Evolutionary conservation across 805 yeast species (phyloP), one percentile per base, ranked within the genome.

Genomic region (Teunomyces barrocoloradensis): DNA sequence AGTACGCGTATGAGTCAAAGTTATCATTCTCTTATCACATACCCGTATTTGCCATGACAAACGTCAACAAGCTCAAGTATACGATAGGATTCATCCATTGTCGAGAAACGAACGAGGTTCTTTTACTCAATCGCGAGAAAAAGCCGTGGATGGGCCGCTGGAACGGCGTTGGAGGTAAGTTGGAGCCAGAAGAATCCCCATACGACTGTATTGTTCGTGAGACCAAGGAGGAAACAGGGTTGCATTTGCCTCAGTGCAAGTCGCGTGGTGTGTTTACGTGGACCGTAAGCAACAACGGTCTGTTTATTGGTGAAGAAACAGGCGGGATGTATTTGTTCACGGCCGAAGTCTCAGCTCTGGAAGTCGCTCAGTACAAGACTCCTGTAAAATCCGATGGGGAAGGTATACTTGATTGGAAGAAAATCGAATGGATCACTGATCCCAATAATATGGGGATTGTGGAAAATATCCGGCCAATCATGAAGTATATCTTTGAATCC

Each of bases 111-210:
- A 51, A 59, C 32, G 57, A 67, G 36, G 54, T 71, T 13, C 65
- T 73, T 10, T 53, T 73, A 6, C 56, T 73, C 15, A 73, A 73
- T 46, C 57, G 78, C 20, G 65, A 69, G 47, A 73, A 73, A 47
- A 57, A 64, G 9, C 78, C 78, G 1, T 71, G 75, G 74, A 73
- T 73, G 77, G 78, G 78, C 12, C 57, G 69, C 42, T 73, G 77
- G 77, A 73, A 73, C 53, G 78, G 77, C 10, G 75, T 73, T 10
- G 77, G 77, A 6, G 78, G 78, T 5, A 73, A 73, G 48, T 50
- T 73, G 13, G 71, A 70, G 29, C 45, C 52, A 0, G 54, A 47
- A 13, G 78, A 73, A 51, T 51, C 66, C 1, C 70, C 76, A 1
- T 48, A 59, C 32, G 65, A 65, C n/a, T 71, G 77, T 46, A 73